Evolutionary conservation across 306 rosid genomes (phyloP).

Genomic region (Senna siamea): DNA sequence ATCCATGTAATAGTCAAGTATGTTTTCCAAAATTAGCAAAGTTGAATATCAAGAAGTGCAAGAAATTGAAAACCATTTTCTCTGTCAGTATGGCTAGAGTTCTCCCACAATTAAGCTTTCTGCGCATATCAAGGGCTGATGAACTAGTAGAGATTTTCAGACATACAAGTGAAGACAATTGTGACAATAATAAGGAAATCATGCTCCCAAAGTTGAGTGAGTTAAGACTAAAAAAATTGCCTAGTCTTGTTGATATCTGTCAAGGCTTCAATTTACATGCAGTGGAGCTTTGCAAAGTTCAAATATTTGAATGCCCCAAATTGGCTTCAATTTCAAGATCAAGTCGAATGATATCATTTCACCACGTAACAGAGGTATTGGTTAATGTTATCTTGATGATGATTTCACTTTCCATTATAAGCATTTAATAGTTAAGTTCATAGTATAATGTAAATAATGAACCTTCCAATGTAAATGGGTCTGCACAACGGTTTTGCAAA

Average conservation of each 20-base stretch:
- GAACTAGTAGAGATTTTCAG: background rate
- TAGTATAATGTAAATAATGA: too few species aligned
- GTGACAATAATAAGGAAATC: background rate
- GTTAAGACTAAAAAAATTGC: background rate
- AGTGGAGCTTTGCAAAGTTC: background rate
- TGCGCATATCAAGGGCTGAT: background rate
- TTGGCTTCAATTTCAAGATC: background rate
- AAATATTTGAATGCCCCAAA: background rate
- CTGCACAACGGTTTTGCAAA: too few species aligned
- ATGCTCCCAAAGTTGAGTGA: background rate
- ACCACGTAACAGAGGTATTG: too few species aligned
- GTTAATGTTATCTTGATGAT: too few species aligned
- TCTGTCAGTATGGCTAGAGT: background rate
- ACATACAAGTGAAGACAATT: background rate
- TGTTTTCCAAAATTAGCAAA: background rate
- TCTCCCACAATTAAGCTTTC: background rate
- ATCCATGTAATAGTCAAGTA: background rate
- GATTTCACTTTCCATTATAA: too few species aligned
- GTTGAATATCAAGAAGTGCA: background rate
- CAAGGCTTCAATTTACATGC: background rate
- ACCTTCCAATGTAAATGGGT: too few species aligned
- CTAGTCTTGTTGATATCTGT: background rate
- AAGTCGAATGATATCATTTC: too few species aligned
- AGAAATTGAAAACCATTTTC: background rate
- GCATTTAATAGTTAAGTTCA: too few species aligned